Base-by-base conservation (phyloP, 805 yeast genomes). In the Sugiyamaella mastotermitis region DNA sequence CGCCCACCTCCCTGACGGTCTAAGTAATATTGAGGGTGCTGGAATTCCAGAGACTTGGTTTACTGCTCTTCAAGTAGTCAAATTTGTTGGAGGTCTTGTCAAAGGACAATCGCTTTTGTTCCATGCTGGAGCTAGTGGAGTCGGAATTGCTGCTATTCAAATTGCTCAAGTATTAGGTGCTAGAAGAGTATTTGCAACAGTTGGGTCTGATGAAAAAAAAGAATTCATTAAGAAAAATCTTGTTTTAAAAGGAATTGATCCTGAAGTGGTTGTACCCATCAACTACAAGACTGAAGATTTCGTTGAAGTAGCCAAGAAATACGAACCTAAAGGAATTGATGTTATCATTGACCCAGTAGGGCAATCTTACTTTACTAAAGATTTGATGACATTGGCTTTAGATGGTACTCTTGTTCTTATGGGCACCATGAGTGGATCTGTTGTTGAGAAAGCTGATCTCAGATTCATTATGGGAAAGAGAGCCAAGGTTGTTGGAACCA, bases 1-100 rank as follows among this genome's bases (percentile, higher is more conserved):
- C 26, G 33, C 49, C 14, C 45, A 42, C 6, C 36, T 50, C 10
- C 64, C 64, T 4, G 33, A 30, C 1, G 44, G 42, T 3, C 15
- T 62, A 31, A 29, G 50, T 7, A 39, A 48, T 34, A 42, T 41
- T 1, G 47, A 45, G 9, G 63, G 63, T 1, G 63, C 66, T 2
- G 49, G 56, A 0, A 39, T 63, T 3, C 64, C 63, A 3, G 61
- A 58, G 28, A 55, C 44, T 15, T 64, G 69, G 69, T 50, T 59
- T 26, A 52, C 63, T 4, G 69, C 68, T 0, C 33, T 53, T 3
- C 65, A 60, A 41, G 53, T 57, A 5, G 45, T 64, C 5, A 48
- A 46, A 8, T 20, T 42, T 22, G 59, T 56, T 2, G 62, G 57
- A n/a, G 38, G 41, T 13, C 45, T 61, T 34, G 35, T 43, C 23